Base-by-base conservation (phyloP, 257 asterid species). In the Linderniella brevidens region DNA sequence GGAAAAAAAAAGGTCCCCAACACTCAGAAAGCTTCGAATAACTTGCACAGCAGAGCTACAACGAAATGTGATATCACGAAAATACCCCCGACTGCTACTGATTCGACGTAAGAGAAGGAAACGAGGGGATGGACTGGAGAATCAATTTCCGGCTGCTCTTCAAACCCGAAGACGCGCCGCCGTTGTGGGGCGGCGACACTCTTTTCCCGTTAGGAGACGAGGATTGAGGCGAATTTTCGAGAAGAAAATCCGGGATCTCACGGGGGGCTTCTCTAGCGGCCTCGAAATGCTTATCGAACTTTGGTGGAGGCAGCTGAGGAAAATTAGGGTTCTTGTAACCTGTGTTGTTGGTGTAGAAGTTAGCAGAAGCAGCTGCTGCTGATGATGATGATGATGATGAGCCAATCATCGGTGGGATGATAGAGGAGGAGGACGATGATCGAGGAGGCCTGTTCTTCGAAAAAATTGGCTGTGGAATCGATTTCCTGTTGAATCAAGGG, bases 131-230 rank as follows among this genome's bases (percentile, higher is more conserved):
- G 5, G 96, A 77, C 38, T 63, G 71, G 35, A 86, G 75, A 49
- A 86, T 68, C 72, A 79, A 45, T 70, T 79, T 86, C 17, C 96
- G 52, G 52, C 87, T 74, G 68, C 92, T 86, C 68, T 74, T 69
- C 54, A 67, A 17, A 41, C 73, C 64, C 0, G 82, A 59, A 1
- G 81, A 48, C 57, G 10, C 56, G 5, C 54, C 62, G 8, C 50
- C 50, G 6, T 61, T 15, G 36, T 71, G 79, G 52, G 90, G 94
- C 5, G 94, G 78, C 17, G 92, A 76, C 38, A 86, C 93, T 63
- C 96, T 68, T 73, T 86, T 86, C 54, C 81, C 58, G 57, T 81
- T 85, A 9, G 99, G 96, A 48, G 99, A 90, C 8, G 68, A 65
- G 0, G 81, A 65, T 67, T 81, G 79, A 13, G 87, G 72, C 13